Base-by-base conservation (phyloP, 2,329 filamentous ascomycete species). In the Hymenoscyphus linearis region DNA sequence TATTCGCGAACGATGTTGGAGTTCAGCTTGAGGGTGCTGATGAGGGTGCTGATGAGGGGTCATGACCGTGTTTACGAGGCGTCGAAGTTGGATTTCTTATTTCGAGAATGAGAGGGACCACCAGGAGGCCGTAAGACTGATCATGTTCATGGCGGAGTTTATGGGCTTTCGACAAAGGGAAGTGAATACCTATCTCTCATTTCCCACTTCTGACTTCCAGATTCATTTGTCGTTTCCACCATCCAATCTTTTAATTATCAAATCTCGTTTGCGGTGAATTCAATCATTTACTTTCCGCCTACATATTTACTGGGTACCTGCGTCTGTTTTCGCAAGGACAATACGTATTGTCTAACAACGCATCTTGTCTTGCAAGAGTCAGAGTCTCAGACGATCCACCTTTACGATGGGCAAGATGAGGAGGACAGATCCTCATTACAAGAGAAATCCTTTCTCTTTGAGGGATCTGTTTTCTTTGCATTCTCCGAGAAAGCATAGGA, bases 401-500 rank as follows among this genome's bases (percentile, higher is more conserved):
- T 27, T 16, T 25, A 55, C 27, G 5, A 53, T 53, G 52, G 14
- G 52, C 52, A 27, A 34, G 25, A 12, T 53, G 50, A 53, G 50
- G 50, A 26, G 26, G 27, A 50, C 55, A 26, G 34, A 47, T 27
- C 44, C 37, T 18, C 13, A 50, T n/a, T 37, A 59, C 47, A 50
- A 53, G 18, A 55, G 18, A 16, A 31, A 10, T 35, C 25, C 47
- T 12, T 59, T 59, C 35, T 55, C 57, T 14, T 52, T 59, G 14
- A 31, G 57, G 7, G 57, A 50, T 16, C 50, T 59, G 34, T 59
- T 59, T 31, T 18, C 26, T 34, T 16, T 44, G 2, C 50, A 59
- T 25, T 59, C 57, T 35, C 14, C 57, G 10, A 50, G 52, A 18
- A 59, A 59, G 25, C 57, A 36, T 35, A n/a, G 56, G 18, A 26